A percentile compares a stretch with the other conserved stretches of the same genome.
These are phyloP conservation scores for Sclerotinia sclerotiorum DNA, from an alignment of 2,329 filamentous ascomycete genomes.

Conservation along the genomic window DNA sequence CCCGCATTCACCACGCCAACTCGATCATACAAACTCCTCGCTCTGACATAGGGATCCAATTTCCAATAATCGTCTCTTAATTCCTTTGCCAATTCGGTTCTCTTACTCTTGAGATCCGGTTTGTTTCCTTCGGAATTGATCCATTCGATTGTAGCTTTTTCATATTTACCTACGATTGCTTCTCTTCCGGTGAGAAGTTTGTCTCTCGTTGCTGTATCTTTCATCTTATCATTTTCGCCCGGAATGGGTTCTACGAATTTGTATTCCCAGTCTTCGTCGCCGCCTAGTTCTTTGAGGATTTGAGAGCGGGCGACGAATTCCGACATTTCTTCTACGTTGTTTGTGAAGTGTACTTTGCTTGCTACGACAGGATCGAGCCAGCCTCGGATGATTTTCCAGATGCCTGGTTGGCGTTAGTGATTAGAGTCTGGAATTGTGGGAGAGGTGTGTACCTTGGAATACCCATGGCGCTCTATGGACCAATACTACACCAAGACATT, in stretches of 20 bases:
- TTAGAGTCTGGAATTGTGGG: not conserved
- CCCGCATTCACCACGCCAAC: slow-evolving; percentile 66
- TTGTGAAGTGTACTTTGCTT: slow-evolving; percentile 89
- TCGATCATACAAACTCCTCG: slow-evolving; percentile 82
- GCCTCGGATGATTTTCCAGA: slow-evolving; percentile 92
- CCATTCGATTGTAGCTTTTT: slow-evolving; percentile 75
- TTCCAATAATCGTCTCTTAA: slow-evolving; percentile 81
- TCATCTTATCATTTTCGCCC: slow-evolving; percentile 76
- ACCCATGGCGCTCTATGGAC: slow-evolving; percentile 97
- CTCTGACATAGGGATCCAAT: slow-evolving; percentile 82
- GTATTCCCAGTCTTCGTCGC: slow-evolving; percentile 82
- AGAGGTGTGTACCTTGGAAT: slow-evolving; percentile 69
- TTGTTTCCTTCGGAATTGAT: slow-evolving; percentile 50
- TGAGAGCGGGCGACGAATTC: slow-evolving; percentile 69
- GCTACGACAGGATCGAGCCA: slow-evolving; percentile 98
- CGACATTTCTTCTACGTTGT: slow-evolving; percentile 74
- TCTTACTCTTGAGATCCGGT: slow-evolving; percentile 51
- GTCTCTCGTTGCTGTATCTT: slow-evolving; percentile 62
- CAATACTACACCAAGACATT: slow-evolving; percentile 83
- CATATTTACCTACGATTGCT: slow-evolving; percentile 68
- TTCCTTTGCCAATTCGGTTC: slow-evolving; percentile 60
- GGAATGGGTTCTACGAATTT: slow-evolving; percentile 72
- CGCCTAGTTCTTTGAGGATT: slow-evolving; percentile 81
- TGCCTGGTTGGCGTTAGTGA: slow-evolving; percentile 52
- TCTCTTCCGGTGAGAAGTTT: slow-evolving; percentile 63